phyloP scores from a whole-genome alignment of 352 stramenopile genomes.

The Pythium phragmitis region DNA sequence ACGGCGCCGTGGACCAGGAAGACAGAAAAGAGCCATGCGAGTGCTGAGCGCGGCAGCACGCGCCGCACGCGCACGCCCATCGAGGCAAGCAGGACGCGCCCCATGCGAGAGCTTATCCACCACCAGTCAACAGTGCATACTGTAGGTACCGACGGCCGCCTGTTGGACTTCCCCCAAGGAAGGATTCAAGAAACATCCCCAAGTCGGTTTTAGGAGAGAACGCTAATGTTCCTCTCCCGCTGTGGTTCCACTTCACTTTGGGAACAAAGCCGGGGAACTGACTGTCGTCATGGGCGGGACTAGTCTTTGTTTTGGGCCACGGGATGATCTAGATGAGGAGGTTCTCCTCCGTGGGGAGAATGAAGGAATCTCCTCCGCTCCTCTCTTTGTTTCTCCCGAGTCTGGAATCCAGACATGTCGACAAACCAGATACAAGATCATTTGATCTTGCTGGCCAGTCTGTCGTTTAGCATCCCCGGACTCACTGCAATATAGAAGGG shows the following conservation, averaged over 20 bases:
- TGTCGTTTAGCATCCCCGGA: no score
- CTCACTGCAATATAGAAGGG: no score
- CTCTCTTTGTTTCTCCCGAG: background rate
- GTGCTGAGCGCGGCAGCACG: constrained; percentile 9
- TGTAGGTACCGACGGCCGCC: background rate
- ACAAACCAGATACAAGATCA: no score
- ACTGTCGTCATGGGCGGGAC: constrained; percentile 13
- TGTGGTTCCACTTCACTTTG: constrained; percentile 17
- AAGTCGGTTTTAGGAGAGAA: constrained; percentile 8
- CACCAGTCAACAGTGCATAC: background rate
- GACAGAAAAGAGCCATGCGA: constrained; percentile 11
- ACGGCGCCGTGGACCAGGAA: constrained; percentile 38
- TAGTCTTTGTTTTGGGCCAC: background rate
- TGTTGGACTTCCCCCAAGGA: no score
- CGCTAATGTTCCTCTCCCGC: background rate
- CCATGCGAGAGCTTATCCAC: background rate
- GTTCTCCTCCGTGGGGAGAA: background rate
- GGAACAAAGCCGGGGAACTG: constrained; percentile 21
- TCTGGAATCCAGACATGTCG: no score
- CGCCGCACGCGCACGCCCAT: constrained; percentile 1
- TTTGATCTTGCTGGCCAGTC: no score
- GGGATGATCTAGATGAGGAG: background rate
- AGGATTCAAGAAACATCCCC: background rate
- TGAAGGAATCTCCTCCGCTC: background rate
- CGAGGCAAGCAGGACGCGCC: background rate